Percentiles rank a stretch among this genome's conserved stretches.
Evolutionary conservation across 768 basidiomycete species (phyloP).

Genomic region (Podaxis rugospora): DNA sequence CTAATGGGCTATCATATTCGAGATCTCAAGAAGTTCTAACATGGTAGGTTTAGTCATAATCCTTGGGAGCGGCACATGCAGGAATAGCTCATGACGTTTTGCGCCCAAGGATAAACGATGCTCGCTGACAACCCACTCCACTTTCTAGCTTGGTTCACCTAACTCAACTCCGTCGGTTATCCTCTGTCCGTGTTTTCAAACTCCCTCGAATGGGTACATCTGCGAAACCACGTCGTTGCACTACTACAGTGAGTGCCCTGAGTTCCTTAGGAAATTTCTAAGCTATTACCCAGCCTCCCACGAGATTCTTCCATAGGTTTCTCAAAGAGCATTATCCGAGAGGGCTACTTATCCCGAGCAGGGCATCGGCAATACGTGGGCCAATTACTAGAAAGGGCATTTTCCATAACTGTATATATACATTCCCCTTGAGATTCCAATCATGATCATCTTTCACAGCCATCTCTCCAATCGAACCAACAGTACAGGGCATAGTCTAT

Average conservation of each 20-base stretch:
- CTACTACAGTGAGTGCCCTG: neutral
- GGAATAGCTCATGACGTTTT: neutral
- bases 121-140: neutral
- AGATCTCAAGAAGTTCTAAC: neutral
- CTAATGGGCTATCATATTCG: neutral
- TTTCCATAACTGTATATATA: neutral
- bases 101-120: neutral
- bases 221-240: neutral
- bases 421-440: neutral
- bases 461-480: neutral
- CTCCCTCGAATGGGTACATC: no score
- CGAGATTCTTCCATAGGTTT: neutral
- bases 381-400: neutral
- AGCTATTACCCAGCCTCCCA: neutral
- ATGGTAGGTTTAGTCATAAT: neutral
- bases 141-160: no score
- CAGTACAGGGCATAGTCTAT: neutral
- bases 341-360: neutral
- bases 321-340: no score
- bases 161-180: no score
- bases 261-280: neutral
- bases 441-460: neutral
- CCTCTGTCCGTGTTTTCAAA: no score
- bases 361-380: neutral
- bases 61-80: neutral